Base-by-base conservation (phyloP, 305 asterid genomes). In the Striga hermonthica region DNA sequence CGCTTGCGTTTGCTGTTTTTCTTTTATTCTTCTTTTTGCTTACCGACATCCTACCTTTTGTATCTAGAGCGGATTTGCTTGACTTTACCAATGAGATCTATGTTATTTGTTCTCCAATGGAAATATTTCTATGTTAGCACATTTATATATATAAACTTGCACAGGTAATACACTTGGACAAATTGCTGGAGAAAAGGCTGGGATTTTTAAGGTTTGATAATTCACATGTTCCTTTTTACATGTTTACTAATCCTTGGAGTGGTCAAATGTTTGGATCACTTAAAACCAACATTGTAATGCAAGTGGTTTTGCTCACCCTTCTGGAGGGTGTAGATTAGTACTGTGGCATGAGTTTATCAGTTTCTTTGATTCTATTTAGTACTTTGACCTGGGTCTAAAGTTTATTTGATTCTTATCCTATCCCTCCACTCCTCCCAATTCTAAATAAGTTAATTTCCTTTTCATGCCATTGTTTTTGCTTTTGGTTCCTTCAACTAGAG, bases 161-260 rank as follows among this genome's bases (percentile, higher is more conserved):
- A 67, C 83, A 92, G 98, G 97, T 79, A 83, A 89, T 78, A 89
- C 98, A 53, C 93, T 92, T 31, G 97, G 97, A 77, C 82, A 80
- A 84, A 92, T 92, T 83, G 97, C 98, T 74, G 96, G 88, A 68
- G 95, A 92, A 79, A 89, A 92, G 81, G 96, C 97, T 71, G 98
- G 98, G 59, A 92, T 92, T 72, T 89, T 92, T 78, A 92, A 92
- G 98, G 98, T 89, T 63, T 65, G 61, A 58, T 41, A 57, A 65
- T 57, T 57, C 64, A 45, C 45, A 14, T 28, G 61, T 49, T 54
- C 22, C 6, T 69, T 16, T 22, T 22, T 22, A 22, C 12, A 63
- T 58, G 62, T 64, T 44, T 61, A 37, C 28, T 34, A 61, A 41
- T 64, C 43, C 61, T 63, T 41, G 45, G 69, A 43, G 11, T 37